phyloP scores from a whole-genome alignment of 805 yeast species.

The Priceomyces castillae region DNA sequence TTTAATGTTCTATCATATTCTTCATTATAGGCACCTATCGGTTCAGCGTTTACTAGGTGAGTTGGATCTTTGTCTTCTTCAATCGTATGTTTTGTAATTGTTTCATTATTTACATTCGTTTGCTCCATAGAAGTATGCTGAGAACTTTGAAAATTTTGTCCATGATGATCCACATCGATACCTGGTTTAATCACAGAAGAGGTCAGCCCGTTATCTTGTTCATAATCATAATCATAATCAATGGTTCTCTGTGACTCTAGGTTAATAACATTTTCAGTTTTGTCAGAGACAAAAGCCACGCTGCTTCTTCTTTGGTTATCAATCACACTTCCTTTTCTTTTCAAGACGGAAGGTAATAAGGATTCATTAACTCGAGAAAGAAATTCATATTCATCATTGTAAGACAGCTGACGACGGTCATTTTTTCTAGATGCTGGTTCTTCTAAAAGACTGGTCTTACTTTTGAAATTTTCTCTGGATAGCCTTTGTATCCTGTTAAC shows the following conservation, averaged over 20 bases:
- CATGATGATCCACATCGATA: too few relatives aligned
- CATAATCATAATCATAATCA: too few relatives aligned
- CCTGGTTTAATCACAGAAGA: too few relatives aligned
- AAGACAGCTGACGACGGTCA: slow-evolving; percentile 20
- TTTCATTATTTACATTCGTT: neutral
- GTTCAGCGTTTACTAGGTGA: too few relatives aligned
- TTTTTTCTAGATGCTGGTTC: neutral
- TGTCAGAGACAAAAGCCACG: too few relatives aligned
- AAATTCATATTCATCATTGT: slow-evolving; percentile 28
- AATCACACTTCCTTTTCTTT: slow-evolving; percentile 31
- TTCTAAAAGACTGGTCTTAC: neutral
- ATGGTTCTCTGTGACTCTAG: too few relatives aligned
- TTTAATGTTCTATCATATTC: slow-evolving; percentile 16
- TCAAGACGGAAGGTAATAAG: slow-evolving; percentile 33
- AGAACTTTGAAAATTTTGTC: neutral
- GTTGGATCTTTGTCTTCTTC: too few relatives aligned
- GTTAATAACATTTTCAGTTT: too few relatives aligned
- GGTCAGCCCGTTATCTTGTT: too few relatives aligned
- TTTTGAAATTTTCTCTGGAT: neutral
- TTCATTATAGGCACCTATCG: slow-evolving; percentile 3
- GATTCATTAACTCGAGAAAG: slow-evolving; percentile 28
- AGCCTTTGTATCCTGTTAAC: neutral
- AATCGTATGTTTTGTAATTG: neutral
- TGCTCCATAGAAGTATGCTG: neutral
- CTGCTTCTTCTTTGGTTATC: slow-evolving; percentile 23